Conservation (phyloP, 2,329 filamentous ascomycete species). For the Hyphodiscus sp. region DNA sequence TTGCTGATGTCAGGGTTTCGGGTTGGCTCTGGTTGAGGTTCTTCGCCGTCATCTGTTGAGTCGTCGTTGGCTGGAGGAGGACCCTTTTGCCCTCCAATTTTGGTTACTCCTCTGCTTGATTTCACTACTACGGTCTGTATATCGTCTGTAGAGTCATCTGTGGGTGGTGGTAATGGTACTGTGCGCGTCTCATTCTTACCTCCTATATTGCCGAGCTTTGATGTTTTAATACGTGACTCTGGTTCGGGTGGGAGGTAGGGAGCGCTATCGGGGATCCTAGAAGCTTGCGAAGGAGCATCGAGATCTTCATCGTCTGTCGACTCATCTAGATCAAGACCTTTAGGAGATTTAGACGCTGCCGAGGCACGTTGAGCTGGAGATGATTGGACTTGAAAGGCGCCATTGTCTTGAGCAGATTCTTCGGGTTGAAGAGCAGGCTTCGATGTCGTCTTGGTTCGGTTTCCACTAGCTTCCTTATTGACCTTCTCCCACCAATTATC, state of each 20-base stretch:
- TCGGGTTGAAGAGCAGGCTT: conserved; percentile 5
- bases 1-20: conserved; percentile 3
- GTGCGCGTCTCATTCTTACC: conserved; percentile 1
- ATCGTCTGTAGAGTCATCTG: conserved; percentile 4
- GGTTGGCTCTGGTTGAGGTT: neutral
- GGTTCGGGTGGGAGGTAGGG: conserved; percentile 13
- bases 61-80: neutral
- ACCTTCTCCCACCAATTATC: conserved; percentile 27
- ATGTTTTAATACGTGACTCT: conserved; percentile 9
- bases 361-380: conserved; percentile 19
- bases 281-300: conserved; percentile 23
- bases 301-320: conserved; percentile 25
- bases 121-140: neutral
- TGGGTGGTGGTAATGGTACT: neutral
- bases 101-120: neutral
- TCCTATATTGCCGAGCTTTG: neutral
- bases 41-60: conserved; percentile 6
- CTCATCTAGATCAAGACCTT: conserved; percentile 6
- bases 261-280: conserved; percentile 25
- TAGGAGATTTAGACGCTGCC: conserved; percentile 1
- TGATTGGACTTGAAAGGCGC: conserved; percentile 29
- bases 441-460: conserved; percentile 8
- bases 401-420: conserved; percentile 14
- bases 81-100: neutral
- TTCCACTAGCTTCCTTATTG: conserved; percentile 10